Percentiles rank a stretch among this genome's conserved stretches.
These are phyloP conservation scores for Pinus tabuliformis DNA, from an alignment of 75 land plant genomes.

Conservation along the genomic window DNA sequence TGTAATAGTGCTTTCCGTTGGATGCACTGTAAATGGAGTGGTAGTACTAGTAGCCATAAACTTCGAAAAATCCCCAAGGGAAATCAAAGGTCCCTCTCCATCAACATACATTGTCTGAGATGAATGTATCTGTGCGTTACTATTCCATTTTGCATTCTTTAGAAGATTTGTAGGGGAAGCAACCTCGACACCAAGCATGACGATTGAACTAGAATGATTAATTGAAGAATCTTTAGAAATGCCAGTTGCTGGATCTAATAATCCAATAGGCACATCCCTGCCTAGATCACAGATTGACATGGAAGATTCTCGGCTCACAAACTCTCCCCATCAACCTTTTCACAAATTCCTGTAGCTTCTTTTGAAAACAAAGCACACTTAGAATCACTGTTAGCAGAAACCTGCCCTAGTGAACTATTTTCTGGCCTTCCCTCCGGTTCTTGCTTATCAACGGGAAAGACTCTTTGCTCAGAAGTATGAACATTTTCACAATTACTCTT, in stretches of 20 bases:
- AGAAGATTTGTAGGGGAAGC: not conserved
- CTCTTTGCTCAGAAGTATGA: conserved; percentile 18
- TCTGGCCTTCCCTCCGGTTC: conserved; percentile 5
- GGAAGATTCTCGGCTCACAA: not conserved
- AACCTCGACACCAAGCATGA: not conserved
- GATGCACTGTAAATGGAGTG: not conserved
- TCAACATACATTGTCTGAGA: conserved; percentile 1
- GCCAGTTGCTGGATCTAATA: not conserved
- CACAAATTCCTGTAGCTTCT: not conserved
- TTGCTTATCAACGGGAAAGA: not conserved
- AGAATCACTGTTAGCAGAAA: not conserved
- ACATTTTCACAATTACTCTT: conserved; percentile 16
- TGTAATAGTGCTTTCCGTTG: conserved; percentile 15
- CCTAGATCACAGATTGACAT: conserved; percentile 10
- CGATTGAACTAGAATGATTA: not conserved
- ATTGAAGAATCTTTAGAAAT: not conserved
- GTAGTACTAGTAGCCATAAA: not conserved
- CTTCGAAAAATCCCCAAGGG: not conserved
- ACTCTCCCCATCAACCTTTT: conserved; percentile 3
- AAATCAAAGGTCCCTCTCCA: not conserved
- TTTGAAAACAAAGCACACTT: not conserved
- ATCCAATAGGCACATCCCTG: conserved; percentile 1
- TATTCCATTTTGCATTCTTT: not conserved
- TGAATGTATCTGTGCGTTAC: conserved; percentile 1
- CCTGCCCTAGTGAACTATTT: not conserved